Evolutionary conservation across 2,329 filamentous ascomycete genomes (phyloP).

Genomic region (Camillea tinctor): DNA sequence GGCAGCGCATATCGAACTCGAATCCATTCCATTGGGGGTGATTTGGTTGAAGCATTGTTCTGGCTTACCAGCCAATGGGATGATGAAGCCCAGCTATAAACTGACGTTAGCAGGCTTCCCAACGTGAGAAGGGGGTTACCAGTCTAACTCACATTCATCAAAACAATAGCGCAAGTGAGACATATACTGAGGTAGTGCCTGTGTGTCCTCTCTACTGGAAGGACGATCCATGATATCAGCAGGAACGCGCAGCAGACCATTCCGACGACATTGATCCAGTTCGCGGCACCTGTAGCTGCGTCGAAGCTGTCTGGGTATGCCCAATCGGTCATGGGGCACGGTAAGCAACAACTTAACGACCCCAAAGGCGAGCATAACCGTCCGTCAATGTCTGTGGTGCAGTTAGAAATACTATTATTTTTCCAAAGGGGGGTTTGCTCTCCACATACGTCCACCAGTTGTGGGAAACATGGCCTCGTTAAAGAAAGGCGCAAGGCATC

Average conservation of each 20-base stretch:
- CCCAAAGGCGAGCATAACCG: conserved; percentile 54
- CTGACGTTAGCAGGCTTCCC: not conserved
- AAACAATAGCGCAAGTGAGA: conserved; percentile 69
- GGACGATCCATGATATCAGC: conserved; percentile 72
- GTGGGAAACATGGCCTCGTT: conserved; percentile 59
- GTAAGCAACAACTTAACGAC: conserved; percentile 72
- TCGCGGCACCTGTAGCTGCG: conserved; percentile 63
- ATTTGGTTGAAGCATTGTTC: conserved; percentile 85
- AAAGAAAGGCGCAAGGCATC: conserved; percentile 69
- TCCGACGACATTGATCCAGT: conserved; percentile 78
- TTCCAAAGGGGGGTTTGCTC: not conserved
- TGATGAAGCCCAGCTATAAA: conserved; percentile 73
- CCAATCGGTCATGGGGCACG: conserved; percentile 85
- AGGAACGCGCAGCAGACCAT: conserved; percentile 73
- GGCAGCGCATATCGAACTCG: conserved; percentile 76
- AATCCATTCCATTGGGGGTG: conserved; percentile 90
- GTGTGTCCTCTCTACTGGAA: conserved; percentile 86
- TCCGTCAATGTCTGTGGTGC: conserved; percentile 46
- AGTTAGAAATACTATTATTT: conserved; percentile 17
- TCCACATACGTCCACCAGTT: conserved; percentile 32
- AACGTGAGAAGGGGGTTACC: not conserved
- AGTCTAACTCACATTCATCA: conserved; percentile 71
- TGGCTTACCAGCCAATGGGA: conserved; percentile 77
- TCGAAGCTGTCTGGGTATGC: conserved; percentile 60
- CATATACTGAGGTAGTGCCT: conserved; percentile 93